Conservation (phyloP, 2,329 filamentous ascomycete species). For the Aspergillus sp. region DNA sequence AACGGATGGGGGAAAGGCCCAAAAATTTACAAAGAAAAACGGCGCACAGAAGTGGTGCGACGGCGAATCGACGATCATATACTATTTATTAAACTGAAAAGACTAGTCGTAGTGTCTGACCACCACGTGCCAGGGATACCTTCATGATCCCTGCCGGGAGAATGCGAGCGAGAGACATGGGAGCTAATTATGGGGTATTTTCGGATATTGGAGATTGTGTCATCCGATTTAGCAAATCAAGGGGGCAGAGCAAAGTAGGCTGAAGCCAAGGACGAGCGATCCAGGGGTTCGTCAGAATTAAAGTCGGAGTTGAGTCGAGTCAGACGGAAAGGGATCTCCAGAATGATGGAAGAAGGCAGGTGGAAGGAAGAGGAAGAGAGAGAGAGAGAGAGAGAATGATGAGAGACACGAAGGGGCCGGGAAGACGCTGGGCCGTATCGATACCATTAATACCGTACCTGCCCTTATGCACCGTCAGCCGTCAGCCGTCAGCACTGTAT, state of each 20-base stretch:
- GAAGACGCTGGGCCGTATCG: background rate
- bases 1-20: background rate
- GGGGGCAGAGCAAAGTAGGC: background rate
- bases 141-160: background rate
- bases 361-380: background rate
- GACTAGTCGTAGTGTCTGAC: background rate
- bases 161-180: background rate
- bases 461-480: no score
- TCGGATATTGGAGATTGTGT: background rate
- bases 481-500: no score
- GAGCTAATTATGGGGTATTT: background rate
- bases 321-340: background rate
- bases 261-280: background rate
- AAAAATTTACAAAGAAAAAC: background rate
- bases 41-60: background rate
- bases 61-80: background rate
- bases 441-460: background rate
- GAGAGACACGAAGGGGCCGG: no score
- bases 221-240: background rate
- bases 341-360: background rate
- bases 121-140: background rate
- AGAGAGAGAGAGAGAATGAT: background rate
- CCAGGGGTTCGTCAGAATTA: background rate
- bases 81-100: background rate
- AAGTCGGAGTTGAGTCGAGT: background rate